phyloP scores from a whole-genome alignment of 2,329 filamentous ascomycete genomes.

The Rugonectria rugulosa region DNA sequence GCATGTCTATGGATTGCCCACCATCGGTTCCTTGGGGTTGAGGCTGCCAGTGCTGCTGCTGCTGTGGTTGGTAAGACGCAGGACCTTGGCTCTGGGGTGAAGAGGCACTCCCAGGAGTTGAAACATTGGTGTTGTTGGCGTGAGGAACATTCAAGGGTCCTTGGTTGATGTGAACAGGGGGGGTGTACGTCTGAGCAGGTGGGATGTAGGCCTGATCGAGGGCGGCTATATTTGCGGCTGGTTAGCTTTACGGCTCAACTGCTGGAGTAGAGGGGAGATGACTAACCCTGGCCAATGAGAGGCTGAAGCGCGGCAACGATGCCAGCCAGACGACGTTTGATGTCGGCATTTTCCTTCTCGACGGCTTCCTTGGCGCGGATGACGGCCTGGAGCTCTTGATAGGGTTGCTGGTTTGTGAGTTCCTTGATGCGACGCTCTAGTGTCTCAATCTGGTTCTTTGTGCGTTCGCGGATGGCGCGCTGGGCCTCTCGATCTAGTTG shows the following conservation, averaged over 20 bases:
- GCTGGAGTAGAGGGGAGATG: background rate
- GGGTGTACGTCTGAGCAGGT: conserved; percentile 40
- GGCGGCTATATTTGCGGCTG: conserved; percentile 26
- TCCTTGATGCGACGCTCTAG: conserved; percentile 78
- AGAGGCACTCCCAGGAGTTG: conserved; percentile 34
- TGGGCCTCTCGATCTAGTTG: conserved; percentile 81
- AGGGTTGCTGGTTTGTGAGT: conserved; percentile 80
- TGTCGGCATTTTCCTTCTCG: conserved; percentile 81
- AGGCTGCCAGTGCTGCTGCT: conserved; percentile 27
- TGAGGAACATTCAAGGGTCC: conserved; percentile 26
- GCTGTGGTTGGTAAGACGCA: conserved; percentile 23
- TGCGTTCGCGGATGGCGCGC: conserved; percentile 82
- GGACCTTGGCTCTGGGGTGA: conserved; percentile 36
- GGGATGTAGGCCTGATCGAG: conserved; percentile 44
- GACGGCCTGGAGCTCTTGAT: conserved; percentile 81
- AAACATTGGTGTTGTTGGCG: conserved; percentile 37
- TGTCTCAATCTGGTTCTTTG: conserved; percentile 78
- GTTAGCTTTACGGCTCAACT: conserved; percentile 6
- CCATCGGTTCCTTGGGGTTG: conserved; percentile 20
- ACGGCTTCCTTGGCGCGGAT: conserved; percentile 79
- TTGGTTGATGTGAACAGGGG: conserved; percentile 31
- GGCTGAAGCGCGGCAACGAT: conserved; percentile 72
- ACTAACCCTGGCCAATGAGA: conserved; percentile 51
- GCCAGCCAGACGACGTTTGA: conserved; percentile 71
- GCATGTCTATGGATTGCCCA: conserved; percentile 11